These are phyloP conservation scores for Setaria viridis DNA, from an alignment of 202 grass and related monocot genomes.

Conservation along the genomic window DNA sequence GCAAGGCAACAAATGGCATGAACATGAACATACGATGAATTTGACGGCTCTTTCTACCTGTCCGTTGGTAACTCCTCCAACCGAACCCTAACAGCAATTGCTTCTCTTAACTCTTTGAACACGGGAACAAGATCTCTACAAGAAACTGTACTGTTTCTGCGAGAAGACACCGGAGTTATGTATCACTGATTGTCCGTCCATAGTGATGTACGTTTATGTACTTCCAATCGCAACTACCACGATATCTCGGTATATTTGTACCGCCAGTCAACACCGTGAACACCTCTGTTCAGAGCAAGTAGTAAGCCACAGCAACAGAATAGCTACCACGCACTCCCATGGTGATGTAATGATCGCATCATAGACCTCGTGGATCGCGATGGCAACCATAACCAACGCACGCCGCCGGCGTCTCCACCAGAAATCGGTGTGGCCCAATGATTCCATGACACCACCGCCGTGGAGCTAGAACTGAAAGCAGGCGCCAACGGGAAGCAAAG, in stretches of 20 bases:
- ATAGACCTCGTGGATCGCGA: neutral
- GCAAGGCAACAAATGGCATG: neutral
- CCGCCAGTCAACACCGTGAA: neutral
- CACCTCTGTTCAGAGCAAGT: no score
- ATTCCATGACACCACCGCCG: neutral
- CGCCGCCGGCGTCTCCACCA: neutral
- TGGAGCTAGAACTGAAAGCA: neutral
- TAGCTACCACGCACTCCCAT: neutral
- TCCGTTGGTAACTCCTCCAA: neutral
- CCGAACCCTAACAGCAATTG: neutral
- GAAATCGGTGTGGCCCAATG: conserved; percentile 39
- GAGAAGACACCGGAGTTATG: neutral
- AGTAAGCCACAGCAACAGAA: neutral
- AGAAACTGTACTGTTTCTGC: neutral
- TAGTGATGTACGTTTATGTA: neutral
- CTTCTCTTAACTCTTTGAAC: neutral
- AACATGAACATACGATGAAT: neutral
- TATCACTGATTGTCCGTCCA: neutral
- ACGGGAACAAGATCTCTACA: neutral
- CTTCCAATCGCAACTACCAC: neutral
- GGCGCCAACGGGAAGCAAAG: conserved; percentile 46
- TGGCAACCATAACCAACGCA: neutral
- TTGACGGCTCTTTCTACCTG: neutral
- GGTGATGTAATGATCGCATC: no score
- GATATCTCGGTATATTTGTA: neutral